Evolutionary conservation across 176 grass and related monocot genomes (phyloP), one percentile per base, ranked within the genome.

Genomic region (Otatea glauca): DNA sequence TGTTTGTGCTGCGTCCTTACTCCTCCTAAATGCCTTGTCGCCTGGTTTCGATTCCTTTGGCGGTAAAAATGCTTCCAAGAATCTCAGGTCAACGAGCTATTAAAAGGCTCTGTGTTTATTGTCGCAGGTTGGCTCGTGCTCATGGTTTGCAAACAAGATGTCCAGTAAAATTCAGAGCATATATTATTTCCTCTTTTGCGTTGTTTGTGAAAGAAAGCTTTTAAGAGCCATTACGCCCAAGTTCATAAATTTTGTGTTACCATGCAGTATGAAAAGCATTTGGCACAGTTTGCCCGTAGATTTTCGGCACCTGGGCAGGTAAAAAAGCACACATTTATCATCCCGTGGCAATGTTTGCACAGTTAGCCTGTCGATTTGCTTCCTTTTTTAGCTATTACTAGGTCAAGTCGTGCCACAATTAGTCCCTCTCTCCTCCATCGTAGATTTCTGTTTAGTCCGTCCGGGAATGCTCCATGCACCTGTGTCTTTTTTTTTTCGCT

Each of bases 361-460:
- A 73, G 65, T 70, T 42, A 5, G 17, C 67, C 25, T 50, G 38
- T 50, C 21, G 74, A 90, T 90, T 74, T 60, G 79, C 79, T 74
- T 61, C 79, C 84, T 0, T 68, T 86, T 43, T 48, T 77, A 48
- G 79, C 9, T 74, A 29, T 37, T 83, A 59, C 74, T 82, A 83
- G 73, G 84, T 15, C 23, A 60, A 21, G 66, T 56, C 66, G 48
- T 72, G 88, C 64, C 11, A 41, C 84, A 90, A 73, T 90, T 90
- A 73, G 66, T 74, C 74, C 60, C 70, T 49, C 72, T 70, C 17
- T 84, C 77, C 43, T 64, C 60, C 60, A 41, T 68, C 65, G 68
- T 41, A 44, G 67, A 35, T 82, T 82, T 39, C 69, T 91, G 69
- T 87, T 77, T 51, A 65, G 68, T 39, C 32, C 69, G 4, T 17